phyloP scores from a whole-genome alignment of 2,329 filamentous ascomycete genomes.

The Cladosporium sp. region DNA sequence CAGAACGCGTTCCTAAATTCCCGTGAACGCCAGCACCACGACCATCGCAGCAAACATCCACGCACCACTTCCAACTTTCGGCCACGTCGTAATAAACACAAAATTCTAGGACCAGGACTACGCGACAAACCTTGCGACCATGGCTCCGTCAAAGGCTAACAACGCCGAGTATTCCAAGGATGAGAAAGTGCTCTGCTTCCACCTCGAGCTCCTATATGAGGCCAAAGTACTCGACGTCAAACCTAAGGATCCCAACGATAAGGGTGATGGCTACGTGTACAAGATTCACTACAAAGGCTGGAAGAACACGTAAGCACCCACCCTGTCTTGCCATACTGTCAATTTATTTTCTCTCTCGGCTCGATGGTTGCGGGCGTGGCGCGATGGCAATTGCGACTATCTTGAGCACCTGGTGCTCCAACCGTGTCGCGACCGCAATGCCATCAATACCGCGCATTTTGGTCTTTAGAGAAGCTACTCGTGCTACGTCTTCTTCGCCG shows the following conservation, averaged over 20 bases:
- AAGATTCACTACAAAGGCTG: conserved; percentile 98
- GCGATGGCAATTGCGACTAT: conserved; percentile 1
- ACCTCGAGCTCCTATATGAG: conserved; percentile 95
- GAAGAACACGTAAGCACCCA: conserved; percentile 80
- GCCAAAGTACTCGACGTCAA: conserved; percentile 87
- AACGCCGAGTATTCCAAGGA: conserved; percentile 66
- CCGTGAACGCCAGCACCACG: background rate
- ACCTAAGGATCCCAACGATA: conserved; percentile 61
- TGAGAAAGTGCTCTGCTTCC: conserved; percentile 94
- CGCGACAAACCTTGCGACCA: conserved; percentile 37
- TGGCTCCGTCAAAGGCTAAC: conserved; percentile 56
- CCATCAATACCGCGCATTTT: background rate
- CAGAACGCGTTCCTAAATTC: conserved; percentile 10
- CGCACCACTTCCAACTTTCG: background rate
- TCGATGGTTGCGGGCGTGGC: background rate
- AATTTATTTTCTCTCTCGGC: background rate
- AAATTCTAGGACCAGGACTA: background rate
- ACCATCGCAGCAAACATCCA: conserved; percentile 8
- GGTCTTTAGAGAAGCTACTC: background rate
- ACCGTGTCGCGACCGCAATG: background rate
- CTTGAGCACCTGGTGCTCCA: background rate
- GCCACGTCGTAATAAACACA: background rate
- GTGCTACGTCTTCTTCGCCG: background rate
- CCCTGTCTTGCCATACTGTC: background rate
- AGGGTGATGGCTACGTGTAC: conserved; percentile 78